These are phyloP conservation scores for Panaeolus papilionaceus DNA, from an alignment of 768 basidiomycete genomes.

Conservation along the genomic window DNA sequence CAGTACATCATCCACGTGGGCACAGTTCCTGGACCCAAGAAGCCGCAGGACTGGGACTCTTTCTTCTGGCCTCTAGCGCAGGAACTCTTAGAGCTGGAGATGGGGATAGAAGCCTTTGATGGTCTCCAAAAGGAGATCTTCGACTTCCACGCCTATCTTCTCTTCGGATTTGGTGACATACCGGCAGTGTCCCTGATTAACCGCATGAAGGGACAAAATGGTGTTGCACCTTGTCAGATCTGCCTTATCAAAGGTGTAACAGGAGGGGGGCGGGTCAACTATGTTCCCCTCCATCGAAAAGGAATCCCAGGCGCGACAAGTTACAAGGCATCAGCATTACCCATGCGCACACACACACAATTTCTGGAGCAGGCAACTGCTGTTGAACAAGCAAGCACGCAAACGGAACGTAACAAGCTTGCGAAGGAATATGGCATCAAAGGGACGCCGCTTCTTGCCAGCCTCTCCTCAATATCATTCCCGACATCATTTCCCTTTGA, in stretches of 20 bases:
- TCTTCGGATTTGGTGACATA: constrained; percentile 30
- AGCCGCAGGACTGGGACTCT: no score
- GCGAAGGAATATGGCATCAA: constrained; percentile 42
- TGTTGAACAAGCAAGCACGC: constrained; percentile 32
- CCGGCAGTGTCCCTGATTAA: constrained; percentile 29
- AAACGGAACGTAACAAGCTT: constrained; percentile 27
- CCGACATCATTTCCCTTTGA: constrained; percentile 50
- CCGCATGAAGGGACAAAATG: constrained; percentile 51
- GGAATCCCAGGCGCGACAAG: background rate
- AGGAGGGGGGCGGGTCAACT: constrained; percentile 22
- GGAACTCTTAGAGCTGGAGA: no score
- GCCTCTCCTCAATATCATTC: constrained; percentile 40
- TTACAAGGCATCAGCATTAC: constrained; percentile 40
- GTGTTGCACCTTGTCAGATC: constrained; percentile 37
- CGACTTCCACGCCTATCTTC: constrained; percentile 25
- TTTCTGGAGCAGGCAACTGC: constrained; percentile 31
- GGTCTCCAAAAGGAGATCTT: constrained; percentile 18
- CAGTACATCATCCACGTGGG: no score
- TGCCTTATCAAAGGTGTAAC: constrained; percentile 40
- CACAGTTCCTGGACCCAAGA: no score
- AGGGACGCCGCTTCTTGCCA: constrained; percentile 36
- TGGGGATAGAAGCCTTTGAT: constrained; percentile 7
- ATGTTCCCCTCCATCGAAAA: constrained; percentile 30
- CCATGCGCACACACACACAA: constrained; percentile 37
- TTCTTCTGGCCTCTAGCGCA: no score